Conservation (phyloP, 495 filamentous ascomycete species). For the Penicillium canescens region DNA sequence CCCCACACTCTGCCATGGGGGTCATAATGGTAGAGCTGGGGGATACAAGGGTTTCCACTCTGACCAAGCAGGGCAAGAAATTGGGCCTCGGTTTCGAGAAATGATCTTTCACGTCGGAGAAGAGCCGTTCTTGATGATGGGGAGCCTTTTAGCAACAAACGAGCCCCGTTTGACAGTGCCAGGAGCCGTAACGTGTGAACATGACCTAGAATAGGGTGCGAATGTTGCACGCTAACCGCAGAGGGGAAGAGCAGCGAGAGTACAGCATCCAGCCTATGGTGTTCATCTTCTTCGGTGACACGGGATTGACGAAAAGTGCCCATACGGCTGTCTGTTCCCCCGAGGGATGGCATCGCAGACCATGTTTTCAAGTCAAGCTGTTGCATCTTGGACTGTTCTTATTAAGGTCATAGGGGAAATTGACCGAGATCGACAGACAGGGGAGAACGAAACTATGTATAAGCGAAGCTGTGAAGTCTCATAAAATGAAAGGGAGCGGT, state of each 20-base stretch:
- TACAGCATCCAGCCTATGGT: conserved; percentile 39
- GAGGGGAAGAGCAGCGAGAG: conserved; percentile 41
- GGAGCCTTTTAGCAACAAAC: conserved; percentile 53
- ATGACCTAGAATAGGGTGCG: conserved; percentile 47
- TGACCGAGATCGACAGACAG: background rate
- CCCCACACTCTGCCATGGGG: conserved; percentile 37
- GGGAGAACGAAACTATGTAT: background rate
- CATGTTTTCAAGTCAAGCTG: conserved; percentile 14
- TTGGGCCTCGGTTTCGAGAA: conserved; percentile 58
- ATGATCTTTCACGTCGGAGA: conserved; percentile 56
- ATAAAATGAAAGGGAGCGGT: background rate
- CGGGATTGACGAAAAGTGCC: conserved; percentile 14
- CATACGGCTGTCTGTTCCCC: conserved; percentile 4
- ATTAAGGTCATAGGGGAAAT: background rate
- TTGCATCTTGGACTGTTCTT: conserved; percentile 2
- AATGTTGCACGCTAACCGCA: conserved; percentile 39
- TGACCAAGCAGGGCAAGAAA: conserved; percentile 49
- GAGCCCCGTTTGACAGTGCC: conserved; percentile 52
- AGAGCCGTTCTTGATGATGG: conserved; percentile 52
- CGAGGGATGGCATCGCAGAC: conserved; percentile 9
- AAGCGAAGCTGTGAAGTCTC: background rate
- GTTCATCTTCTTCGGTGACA: conserved; percentile 18
- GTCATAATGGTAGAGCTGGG: conserved; percentile 54
- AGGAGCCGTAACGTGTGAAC: conserved; percentile 55
- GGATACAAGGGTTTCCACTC: conserved; percentile 46